Evolutionary conservation across 805 yeast species (phyloP).

Genomic region (Myxozyma udenii): DNA sequence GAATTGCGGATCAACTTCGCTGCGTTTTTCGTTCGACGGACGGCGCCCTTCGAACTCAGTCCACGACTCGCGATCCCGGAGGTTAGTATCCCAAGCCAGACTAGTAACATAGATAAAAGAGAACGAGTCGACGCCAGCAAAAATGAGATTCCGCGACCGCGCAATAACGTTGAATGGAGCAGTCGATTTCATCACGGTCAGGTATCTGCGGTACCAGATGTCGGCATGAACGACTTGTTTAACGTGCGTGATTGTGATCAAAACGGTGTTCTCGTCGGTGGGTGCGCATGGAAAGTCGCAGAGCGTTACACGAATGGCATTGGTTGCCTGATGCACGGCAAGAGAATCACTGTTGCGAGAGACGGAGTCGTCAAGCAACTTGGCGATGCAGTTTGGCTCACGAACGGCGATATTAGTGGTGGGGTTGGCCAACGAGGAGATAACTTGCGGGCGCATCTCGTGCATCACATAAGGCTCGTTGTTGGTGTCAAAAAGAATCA

Average conservation of each 20-base stretch:
- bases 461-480: constrained; percentile 12
- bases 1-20: background rate
- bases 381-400: constrained; percentile 7
- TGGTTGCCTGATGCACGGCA: constrained; percentile 21
- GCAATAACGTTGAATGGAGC: constrained; percentile 23
- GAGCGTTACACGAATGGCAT: constrained; percentile 21
- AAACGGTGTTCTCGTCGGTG: constrained; percentile 25
- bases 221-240: constrained; percentile 8
- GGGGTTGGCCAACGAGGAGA: background rate
- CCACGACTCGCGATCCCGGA: constrained; percentile 12
- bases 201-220: constrained; percentile 15
- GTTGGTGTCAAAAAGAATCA: constrained; percentile 15
- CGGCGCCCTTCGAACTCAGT: constrained; percentile 2
- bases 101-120: constrained; percentile 18
- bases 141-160: constrained; percentile 19
- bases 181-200: constrained; percentile 21
- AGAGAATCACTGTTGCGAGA: background rate
- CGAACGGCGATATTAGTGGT: background rate
- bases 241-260: constrained; percentile 17
- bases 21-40: background rate
- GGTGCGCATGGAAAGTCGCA: constrained; percentile 28
- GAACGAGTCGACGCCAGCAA: constrained; percentile 22
- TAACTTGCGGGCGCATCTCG: background rate
- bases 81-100: constrained; percentile 21
- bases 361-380: constrained; percentile 1